Evolutionary conservation across 805 yeast species (phyloP).

Genomic region (Candida sanyiensis): DNA sequence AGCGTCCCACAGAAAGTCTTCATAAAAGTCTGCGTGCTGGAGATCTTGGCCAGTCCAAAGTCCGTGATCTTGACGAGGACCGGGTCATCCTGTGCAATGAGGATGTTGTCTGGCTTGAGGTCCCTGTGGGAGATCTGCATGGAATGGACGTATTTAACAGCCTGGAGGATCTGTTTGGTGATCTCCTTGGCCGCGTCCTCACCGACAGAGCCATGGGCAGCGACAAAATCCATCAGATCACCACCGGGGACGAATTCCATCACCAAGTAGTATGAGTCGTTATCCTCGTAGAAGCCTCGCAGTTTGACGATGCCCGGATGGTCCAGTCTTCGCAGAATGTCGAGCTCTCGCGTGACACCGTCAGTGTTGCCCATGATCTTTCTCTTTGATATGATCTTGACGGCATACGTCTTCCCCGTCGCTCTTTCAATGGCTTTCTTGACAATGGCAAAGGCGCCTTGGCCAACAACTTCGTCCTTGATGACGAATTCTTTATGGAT

Average conservation of each 20-base stretch:
- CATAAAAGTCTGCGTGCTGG: constrained; percentile 79
- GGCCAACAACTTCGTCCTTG: constrained; percentile 82
- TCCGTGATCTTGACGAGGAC: constrained; percentile 90
- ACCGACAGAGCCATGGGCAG: constrained; percentile 85
- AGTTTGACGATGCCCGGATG: constrained; percentile 84
- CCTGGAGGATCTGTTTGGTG: constrained; percentile 75
- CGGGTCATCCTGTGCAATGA: constrained; percentile 88
- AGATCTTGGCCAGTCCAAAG: constrained; percentile 91
- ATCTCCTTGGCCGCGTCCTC: constrained; percentile 89
- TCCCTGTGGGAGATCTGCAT: constrained; percentile 95
- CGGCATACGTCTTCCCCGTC: constrained; percentile 84
- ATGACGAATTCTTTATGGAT: constrained; percentile 68
- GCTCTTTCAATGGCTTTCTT: constrained; percentile 82
- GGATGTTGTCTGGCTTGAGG: constrained; percentile 90
- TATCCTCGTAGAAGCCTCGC: constrained; percentile 81
- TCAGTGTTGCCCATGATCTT: constrained; percentile 73
- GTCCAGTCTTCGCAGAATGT: constrained; percentile 66
- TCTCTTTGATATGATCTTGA: constrained; percentile 79
- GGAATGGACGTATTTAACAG: constrained; percentile 81
- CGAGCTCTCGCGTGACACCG: constrained; percentile 83
- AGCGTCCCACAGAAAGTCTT: constrained; percentile 97
- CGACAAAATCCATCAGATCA: constrained; percentile 95
- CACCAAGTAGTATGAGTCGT: constrained; percentile 73
- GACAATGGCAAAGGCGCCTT: constrained; percentile 98
- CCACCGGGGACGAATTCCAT: constrained; percentile 98